phyloP scores from a whole-genome alignment of 495 filamentous ascomycete genomes.

The Parathielavia hyrcaniae region DNA sequence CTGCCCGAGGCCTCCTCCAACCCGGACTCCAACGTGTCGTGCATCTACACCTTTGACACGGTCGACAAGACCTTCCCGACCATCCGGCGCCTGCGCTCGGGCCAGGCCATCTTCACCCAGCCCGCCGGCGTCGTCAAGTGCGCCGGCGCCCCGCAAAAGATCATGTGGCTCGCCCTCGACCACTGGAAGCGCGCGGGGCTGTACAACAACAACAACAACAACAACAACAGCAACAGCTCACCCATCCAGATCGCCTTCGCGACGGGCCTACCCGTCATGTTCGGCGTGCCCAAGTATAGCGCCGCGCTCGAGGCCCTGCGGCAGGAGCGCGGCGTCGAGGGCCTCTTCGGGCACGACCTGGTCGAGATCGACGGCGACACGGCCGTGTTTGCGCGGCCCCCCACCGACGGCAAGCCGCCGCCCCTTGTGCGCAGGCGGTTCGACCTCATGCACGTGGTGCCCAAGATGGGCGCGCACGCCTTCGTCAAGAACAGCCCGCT shows the following conservation, averaged over 20 bases:
- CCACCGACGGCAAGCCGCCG: constrained; percentile 38
- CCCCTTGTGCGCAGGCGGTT: constrained; percentile 48
- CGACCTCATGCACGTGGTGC: constrained; percentile 55
- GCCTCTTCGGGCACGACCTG: constrained; percentile 61
- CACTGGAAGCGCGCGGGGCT: constrained; percentile 57
- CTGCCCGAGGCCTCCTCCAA: constrained; percentile 55
- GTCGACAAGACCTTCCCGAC: constrained; percentile 53
- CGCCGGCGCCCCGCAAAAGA: constrained; percentile 64
- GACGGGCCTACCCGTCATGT: constrained; percentile 57
- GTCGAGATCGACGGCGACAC: constrained; percentile 52
- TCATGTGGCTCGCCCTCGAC: constrained; percentile 65
- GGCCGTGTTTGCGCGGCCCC: constrained; percentile 44
- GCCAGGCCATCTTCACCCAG: constrained; percentile 63
- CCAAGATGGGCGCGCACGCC: constrained; percentile 56
- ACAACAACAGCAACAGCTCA: constrained; percentile 33
- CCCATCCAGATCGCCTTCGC: constrained; percentile 58
- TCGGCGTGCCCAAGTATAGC: constrained; percentile 64
- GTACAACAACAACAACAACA: constrained; percentile 37
- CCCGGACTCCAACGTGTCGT: constrained; percentile 51
- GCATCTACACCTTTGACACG: constrained; percentile 58
- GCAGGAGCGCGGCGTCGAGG: constrained; percentile 57
- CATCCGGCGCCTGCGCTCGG: constrained; percentile 50
- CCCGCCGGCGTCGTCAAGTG: constrained; percentile 62
- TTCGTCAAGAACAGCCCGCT: constrained; percentile 54
- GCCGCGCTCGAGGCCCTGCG: constrained; percentile 55